Evolutionary conservation across 1,284 basidiomycete genomes (phyloP).

Genomic region (Cryptococcus hybrid): DNA sequence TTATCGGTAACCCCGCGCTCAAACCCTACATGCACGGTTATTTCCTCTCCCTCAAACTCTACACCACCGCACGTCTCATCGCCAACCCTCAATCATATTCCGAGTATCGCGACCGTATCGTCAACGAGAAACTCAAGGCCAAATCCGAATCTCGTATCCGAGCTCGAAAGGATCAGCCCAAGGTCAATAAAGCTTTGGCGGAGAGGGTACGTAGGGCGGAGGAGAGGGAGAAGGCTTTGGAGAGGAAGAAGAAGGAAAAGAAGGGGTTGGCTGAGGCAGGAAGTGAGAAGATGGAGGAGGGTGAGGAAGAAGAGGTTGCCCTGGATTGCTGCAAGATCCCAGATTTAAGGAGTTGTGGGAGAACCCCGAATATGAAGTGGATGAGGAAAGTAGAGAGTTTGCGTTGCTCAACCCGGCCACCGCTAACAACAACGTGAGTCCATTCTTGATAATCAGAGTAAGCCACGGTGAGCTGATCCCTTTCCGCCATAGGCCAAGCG

Average conservation of each 20-base stretch:
- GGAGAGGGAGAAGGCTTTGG: conserved; percentile 64
- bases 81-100: conserved; percentile 94
- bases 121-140: conserved; percentile 88
- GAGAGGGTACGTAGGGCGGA: conserved; percentile 76
- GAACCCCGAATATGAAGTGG: conserved; percentile 91
- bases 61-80: conserved; percentile 92
- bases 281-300: conserved; percentile 44
- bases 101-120: conserved; percentile 84
- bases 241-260: conserved; percentile 59
- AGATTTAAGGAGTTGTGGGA: conserved; percentile 91
- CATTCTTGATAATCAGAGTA: not conserved
- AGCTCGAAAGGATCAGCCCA: conserved; percentile 65
- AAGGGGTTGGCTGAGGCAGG: conserved; percentile 29
- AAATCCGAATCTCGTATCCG: conserved; percentile 91
- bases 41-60: conserved; percentile 92
- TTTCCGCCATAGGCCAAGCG: conserved; percentile 37
- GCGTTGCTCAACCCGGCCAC: conserved; percentile 86
- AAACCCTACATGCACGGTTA: conserved; percentile 99
- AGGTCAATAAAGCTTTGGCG: conserved; percentile 88
- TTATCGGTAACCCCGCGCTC: conserved; percentile 89
- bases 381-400: conserved; percentile 82
- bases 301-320: conserved; percentile 61
- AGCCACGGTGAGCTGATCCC: no score
- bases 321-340: conserved; percentile 73
- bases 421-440: conserved; percentile 50